Percentiles rank a stretch among this genome's conserved stretches.
Conservation (phyloP, 768 basidiomycete species). For the Mrakia hoshinonis region DNA sequence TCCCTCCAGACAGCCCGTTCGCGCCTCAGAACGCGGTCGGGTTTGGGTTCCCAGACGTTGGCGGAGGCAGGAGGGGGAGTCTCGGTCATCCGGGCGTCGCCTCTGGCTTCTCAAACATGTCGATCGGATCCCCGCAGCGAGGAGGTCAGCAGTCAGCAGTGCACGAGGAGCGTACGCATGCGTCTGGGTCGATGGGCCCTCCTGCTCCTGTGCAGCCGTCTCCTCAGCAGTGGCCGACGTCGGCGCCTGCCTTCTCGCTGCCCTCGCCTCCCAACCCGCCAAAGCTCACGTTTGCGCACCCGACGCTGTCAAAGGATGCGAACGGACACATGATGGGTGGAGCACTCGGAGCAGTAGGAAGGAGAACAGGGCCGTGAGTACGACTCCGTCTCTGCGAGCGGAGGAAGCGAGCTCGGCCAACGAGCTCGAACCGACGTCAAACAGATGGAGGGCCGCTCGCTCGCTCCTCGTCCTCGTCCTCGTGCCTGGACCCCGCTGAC, state of each 20-base stretch:
- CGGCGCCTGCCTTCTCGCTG: background rate
- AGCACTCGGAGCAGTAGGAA: background rate
- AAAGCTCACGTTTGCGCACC: background rate
- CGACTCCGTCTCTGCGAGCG: background rate
- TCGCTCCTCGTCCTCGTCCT: background rate
- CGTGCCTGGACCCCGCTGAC: too few relatives aligned
- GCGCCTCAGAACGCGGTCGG: constrained; percentile 7
- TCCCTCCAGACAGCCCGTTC: constrained; percentile 21
- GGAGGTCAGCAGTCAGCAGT: background rate
- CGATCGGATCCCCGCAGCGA: background rate
- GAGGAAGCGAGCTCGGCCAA: background rate
- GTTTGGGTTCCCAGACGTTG: background rate
- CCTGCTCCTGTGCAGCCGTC: background rate
- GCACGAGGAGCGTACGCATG: background rate
- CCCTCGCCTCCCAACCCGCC: background rate
- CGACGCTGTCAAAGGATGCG: constrained; percentile 1
- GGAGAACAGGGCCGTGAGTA: constrained; percentile 2
- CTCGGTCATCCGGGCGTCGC: background rate
- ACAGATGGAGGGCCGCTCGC: background rate
- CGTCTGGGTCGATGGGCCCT: background rate
- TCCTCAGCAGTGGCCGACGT: background rate
- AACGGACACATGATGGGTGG: constrained; percentile 10
- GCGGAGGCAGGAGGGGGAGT: background rate
- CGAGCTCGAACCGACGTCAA: background rate
- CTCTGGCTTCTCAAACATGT: background rate